Percentiles rank a stretch among this genome's conserved stretches.
These are phyloP conservation scores for Fusarium verticillioides DNA, from an alignment of 2,329 filamentous ascomycete genomes.

Conservation along the genomic window DNA sequence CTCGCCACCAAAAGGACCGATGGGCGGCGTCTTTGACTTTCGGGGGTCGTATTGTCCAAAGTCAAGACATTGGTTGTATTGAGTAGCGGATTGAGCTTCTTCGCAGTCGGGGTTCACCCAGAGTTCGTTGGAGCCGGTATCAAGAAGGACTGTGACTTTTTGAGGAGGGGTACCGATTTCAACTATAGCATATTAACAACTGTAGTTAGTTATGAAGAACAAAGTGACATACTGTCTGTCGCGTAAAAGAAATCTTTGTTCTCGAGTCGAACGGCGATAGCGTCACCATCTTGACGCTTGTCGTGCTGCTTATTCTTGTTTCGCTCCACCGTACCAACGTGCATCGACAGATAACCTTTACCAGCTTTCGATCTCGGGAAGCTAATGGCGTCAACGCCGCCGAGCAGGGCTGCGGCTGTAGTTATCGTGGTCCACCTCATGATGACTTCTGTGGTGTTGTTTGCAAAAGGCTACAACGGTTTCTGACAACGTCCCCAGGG, in stretches of 20 bases:
- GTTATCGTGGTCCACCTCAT: constrained; percentile 44
- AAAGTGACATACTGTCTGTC: constrained; percentile 50
- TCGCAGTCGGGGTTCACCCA: constrained; percentile 65
- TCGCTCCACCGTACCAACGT: constrained; percentile 48
- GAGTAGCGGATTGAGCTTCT: constrained; percentile 49
- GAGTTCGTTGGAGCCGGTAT: constrained; percentile 65
- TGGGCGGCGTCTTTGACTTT: constrained; percentile 53
- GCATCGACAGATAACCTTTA: constrained; percentile 52
- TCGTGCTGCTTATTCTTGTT: constrained; percentile 37
- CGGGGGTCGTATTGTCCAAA: constrained; percentile 59
- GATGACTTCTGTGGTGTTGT: constrained; percentile 12
- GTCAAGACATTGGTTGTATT: constrained; percentile 51
- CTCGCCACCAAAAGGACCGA: constrained; percentile 51
- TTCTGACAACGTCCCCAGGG: not conserved
- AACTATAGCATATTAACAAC: constrained; percentile 46
- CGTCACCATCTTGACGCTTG: constrained; percentile 34
- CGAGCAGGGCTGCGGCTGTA: constrained; percentile 25
- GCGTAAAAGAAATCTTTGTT: constrained; percentile 55
- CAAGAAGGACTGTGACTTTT: constrained; percentile 58
- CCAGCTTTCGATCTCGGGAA: constrained; percentile 48
- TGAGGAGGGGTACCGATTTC: constrained; percentile 57
- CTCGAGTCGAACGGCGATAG: constrained; percentile 47
- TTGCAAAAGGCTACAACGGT: not conserved
- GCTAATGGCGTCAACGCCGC: constrained; percentile 26
- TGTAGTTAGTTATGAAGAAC: not conserved